Conservation (phyloP, 495 filamentous ascomycete genomes). For the Trichoderma erinaceum region DNA sequence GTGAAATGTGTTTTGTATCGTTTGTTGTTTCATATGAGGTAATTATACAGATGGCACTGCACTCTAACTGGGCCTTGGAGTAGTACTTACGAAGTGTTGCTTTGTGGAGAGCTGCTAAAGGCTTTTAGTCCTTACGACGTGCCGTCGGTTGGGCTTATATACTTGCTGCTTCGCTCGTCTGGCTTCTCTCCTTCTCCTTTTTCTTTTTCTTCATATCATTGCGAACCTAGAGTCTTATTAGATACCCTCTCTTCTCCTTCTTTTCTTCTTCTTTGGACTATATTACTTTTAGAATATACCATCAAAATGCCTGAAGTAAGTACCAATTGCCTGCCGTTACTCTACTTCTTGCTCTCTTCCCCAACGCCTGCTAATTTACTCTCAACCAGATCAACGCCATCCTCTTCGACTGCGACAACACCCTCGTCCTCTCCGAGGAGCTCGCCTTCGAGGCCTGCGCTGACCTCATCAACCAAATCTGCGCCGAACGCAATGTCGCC, state of each 20-base stretch:
- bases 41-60: not conserved
- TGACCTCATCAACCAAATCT: constrained; percentile 86
- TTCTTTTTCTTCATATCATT: not conserved
- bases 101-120: not conserved
- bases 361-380: not conserved
- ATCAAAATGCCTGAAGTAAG: constrained; percentile 18
- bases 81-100: not conserved
- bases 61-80: not conserved
- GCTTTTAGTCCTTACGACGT: not conserved
- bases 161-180: not conserved
- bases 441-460: constrained; percentile 93
- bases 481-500: constrained; percentile 53
- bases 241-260: not conserved
- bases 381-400: constrained; percentile 38
- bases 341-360: not conserved
- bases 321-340: not conserved
- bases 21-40: not conserved
- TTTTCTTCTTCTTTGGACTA: not conserved
- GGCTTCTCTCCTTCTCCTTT: not conserved
- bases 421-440: constrained; percentile 85
- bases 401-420: constrained; percentile 98
- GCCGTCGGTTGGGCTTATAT: not conserved
- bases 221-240: not conserved
- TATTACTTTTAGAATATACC: not conserved
- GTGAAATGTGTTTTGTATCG: not conserved